A percentile compares a stretch with the other conserved stretches of the same genome.
Conservation (phyloP, 2,329 filamentous ascomycete species). For the Aspergillus fumigatus region DNA sequence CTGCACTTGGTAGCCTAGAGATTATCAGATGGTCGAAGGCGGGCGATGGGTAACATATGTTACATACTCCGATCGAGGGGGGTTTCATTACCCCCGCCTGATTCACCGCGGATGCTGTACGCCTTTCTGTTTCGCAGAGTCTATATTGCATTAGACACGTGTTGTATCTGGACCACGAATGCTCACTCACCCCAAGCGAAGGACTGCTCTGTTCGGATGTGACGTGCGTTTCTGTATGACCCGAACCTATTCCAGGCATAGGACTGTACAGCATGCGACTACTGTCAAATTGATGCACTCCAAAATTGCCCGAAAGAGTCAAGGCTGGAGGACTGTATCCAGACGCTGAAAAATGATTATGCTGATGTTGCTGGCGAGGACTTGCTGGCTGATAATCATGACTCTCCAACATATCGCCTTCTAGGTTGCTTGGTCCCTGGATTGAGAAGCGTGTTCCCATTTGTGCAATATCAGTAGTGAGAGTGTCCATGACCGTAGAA, state of each 20-base stretch:
- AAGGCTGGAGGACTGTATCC: too few species aligned
- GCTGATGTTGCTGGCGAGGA: background rate
- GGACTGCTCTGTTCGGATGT: background rate
- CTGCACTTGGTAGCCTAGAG: background rate
- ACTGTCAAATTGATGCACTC: background rate
- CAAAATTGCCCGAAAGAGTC: background rate
- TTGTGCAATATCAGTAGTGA: background rate
- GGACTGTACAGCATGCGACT: background rate
- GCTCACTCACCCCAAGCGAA: background rate
- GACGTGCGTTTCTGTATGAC: background rate
- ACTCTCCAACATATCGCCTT: background rate
- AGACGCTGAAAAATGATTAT: background rate
- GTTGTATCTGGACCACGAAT: background rate
- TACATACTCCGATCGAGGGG: conserved; percentile 11
- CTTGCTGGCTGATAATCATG: background rate
- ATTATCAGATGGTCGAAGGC: background rate
- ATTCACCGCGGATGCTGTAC: background rate
- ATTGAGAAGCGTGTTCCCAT: background rate
- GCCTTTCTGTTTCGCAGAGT: background rate
- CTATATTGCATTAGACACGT: background rate
- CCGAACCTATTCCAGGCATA: background rate
- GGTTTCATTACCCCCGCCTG: background rate
- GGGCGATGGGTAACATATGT: background rate
- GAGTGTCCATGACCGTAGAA: too few species aligned
- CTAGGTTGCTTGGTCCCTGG: background rate